Base-by-base conservation (phyloP, 305 asterid genomes). In the Nicotiana rustica region DNA sequence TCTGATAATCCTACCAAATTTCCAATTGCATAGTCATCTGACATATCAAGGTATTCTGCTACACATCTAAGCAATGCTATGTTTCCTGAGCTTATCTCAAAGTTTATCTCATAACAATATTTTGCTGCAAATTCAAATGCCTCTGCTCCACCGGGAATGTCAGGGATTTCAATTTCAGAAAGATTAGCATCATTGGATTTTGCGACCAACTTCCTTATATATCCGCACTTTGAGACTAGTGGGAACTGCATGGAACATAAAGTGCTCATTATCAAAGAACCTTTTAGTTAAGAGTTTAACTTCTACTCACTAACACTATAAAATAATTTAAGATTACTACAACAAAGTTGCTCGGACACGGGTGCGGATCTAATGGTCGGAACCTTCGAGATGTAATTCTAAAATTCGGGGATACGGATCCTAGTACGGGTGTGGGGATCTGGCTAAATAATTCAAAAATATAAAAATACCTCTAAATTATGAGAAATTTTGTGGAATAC, bases 101-200 rank as follows among this genome's bases (percentile, higher is more conserved):
- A 92, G 87, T 91, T 91, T 75, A 94, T 92, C 6, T 95, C 97
- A 65, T 95, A 95, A 85, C 99, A 93, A 80, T 92, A 95, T 29
- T 91, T 95, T 2, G 97, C 99, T 0, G 95, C 97, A 14, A 95
- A 92, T 86, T 94, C 97, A 68, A 95, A 95, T 25, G 93, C 94
- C 77, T 92, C 97, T 3, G 94, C 85, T 49, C 97, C 99, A 17
- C 99, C 98, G 3, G 99, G 97, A 38, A 92, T 25, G 33, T 91
- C 92, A 5, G 89, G 91, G 90, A 95, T 79, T 59, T 92, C 91
- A 25, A 95, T 36, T 0, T 71, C 79, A 14, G 92, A 69, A 73
- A 90, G 84, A 47, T 89, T 89, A 52, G 93, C 82, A 14, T 85
- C 92, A 0, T 62, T 31, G 73, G 91, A 88, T 79, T 92, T 91